Evolutionary conservation across 805 yeast genomes (phyloP).

Genomic region (Trichomonascus vanleenenianus): DNA sequence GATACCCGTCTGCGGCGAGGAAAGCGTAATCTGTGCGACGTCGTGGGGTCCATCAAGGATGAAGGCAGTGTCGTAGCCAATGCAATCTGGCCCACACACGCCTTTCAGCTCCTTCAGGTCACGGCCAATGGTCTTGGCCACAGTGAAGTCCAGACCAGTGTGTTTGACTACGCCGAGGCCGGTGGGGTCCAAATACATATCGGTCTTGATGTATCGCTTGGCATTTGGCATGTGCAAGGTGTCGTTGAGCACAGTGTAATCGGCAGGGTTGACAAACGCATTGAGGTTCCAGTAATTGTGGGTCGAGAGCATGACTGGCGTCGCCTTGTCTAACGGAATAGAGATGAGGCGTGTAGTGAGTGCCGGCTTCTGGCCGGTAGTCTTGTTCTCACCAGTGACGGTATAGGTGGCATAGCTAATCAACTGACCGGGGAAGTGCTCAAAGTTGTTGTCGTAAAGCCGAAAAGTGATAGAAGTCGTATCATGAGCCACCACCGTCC

Average conservation of each 20-base stretch:
- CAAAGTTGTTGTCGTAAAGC: background rate
- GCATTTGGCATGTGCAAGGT: conserved; percentile 2
- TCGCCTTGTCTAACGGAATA: conserved; percentile 3
- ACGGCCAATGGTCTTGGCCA: background rate
- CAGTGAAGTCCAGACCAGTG: background rate
- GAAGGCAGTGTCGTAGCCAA: conserved; percentile 1
- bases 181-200: background rate
- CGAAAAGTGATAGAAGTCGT: conserved; percentile 1
- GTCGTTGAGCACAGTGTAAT: conserved; percentile 3
- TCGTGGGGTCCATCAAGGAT: background rate
- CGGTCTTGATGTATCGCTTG: background rate
- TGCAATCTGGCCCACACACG: background rate
- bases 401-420: conserved; percentile 5
- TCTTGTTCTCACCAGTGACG: conserved; percentile 1
- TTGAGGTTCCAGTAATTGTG: conserved; percentile 7
- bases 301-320: conserved; percentile 6
- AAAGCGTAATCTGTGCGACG: background rate
- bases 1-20: conserved; percentile 2
- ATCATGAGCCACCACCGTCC: conserved; percentile 2
- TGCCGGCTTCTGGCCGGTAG: background rate
- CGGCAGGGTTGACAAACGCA: background rate
- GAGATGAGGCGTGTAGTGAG: conserved; percentile 2
- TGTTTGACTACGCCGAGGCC: background rate
- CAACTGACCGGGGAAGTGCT: conserved; percentile 5
- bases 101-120: background rate